These are phyloP conservation scores for Blastocystis sp. DNA, from an alignment of 352 stramenopile genomes.

Conservation along the genomic window DNA sequence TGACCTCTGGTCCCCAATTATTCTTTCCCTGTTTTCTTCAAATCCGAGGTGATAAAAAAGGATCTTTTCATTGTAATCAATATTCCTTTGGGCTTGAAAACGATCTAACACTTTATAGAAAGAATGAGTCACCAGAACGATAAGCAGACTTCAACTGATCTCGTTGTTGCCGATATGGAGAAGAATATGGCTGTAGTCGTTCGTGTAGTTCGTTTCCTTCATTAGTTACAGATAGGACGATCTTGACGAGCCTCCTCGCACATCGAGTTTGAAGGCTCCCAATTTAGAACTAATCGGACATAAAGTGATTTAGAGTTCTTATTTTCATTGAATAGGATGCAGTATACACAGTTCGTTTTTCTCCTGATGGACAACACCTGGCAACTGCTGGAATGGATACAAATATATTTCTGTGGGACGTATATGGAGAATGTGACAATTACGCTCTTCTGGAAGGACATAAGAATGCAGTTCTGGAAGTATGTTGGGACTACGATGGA, in stretches of 20 bases:
- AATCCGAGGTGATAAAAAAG: too few species aligned
- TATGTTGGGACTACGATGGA: conserved; percentile 79
- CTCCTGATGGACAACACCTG: conserved; percentile 55
- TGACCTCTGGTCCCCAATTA: too few species aligned
- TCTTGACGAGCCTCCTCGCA: conserved; percentile 45
- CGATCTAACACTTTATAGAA: neutral
- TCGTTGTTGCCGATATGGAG: conserved; percentile 52
- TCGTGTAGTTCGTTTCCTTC: neutral
- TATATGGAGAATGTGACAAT: conserved; percentile 77
- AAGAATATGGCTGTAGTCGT: conserved; percentile 56
- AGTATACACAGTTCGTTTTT: conserved; percentile 50
- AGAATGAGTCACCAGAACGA: neutral
- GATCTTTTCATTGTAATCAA: too few species aligned
- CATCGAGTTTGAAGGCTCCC: conserved; percentile 45
- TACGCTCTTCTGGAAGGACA: conserved; percentile 75
- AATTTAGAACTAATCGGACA: conserved; percentile 49
- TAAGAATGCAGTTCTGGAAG: conserved; percentile 79
- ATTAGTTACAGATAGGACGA: conserved; percentile 26
- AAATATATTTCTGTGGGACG: conserved; percentile 74
- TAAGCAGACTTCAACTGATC: conserved; percentile 18
- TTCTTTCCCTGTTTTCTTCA: too few species aligned
- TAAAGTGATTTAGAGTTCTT: neutral
- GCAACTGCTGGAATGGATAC: conserved; percentile 51
- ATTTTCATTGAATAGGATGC: conserved; percentile 27
- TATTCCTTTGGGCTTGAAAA: neutral